Conservation (phyloP, 768 basidiomycete species). For the Roridomyces roridus region DNA sequence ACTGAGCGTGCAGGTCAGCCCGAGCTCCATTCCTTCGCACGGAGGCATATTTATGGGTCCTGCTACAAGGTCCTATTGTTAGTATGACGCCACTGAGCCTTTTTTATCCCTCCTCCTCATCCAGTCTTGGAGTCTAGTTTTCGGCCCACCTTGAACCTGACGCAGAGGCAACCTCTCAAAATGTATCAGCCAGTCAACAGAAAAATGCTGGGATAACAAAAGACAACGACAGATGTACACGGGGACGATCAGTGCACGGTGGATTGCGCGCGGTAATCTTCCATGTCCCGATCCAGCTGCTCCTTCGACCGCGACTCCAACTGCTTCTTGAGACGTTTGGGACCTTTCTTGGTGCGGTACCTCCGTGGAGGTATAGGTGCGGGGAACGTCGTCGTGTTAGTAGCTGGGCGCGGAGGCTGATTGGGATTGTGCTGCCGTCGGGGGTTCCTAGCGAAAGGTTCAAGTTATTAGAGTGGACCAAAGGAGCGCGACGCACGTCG, state of each 20-base stretch:
- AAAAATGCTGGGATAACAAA: no score
- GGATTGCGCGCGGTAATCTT: slow-evolving; percentile 64
- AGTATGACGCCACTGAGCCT: no score
- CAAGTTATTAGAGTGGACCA: neutral
- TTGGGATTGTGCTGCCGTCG: slow-evolving; percentile 16
- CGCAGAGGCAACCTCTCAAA: no score
- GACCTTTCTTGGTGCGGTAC: slow-evolving; percentile 71
- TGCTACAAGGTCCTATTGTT: no score
- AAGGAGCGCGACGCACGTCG: slow-evolving; percentile 24
- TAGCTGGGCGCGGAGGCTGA: slow-evolving; percentile 28
- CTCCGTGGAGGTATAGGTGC: slow-evolving; percentile 42
- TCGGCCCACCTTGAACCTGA: no score
- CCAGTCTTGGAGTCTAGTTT: no score
- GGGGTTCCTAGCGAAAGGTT: neutral
- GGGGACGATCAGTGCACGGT: neutral
- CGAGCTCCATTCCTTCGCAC: no score
- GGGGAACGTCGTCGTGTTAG: slow-evolving; percentile 27
- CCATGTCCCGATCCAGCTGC: slow-evolving; percentile 82
- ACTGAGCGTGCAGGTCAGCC: no score
- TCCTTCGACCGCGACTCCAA: slow-evolving; percentile 46
- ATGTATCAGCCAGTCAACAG: no score
- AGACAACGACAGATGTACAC: neutral
- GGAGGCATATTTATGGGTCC: no score
- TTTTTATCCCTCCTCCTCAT: no score
- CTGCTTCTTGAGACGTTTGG: slow-evolving; percentile 72